Evolutionary conservation across 176 grass and related monocot genomes (phyloP), one percentile per base, ranked within the genome.

Genomic region (Coix lacrymajobi): DNA sequence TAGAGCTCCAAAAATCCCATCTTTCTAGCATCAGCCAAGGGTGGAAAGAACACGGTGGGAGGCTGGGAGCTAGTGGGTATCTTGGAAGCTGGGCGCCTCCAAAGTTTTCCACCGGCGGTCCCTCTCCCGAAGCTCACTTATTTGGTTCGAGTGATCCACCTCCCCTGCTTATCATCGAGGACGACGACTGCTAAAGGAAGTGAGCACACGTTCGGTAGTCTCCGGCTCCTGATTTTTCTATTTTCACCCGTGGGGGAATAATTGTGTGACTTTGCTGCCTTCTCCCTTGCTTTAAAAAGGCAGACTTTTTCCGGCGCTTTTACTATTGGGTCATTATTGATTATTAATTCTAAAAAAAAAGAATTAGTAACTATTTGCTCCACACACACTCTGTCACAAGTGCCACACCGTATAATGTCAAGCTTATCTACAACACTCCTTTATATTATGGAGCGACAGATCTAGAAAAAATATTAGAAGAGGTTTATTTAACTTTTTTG

Each of bases 71-170:
- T 49, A 67, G 79, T 75, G 68, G 48, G 88, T 73, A 79, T 79
- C 79, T 73, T 41, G 79, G 84, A 89, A 65, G 65, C n/a, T 67
- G 73, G 79, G 71, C 46, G 37, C 46, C 68, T 41, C 68, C 75
- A 8, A 75, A 28, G 22, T 48, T 83, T 75, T 86, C 68, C 78
- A 15, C 61, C 24, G 58, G 13, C 25, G 16, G 79, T 71, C 79
- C 49, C 79, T 72, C 79, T 73, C 66, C 36, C 10, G 77, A 79
- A 28, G 76, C 71, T 88, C 79, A 64, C 73, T 78, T 78, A 69
- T 77, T 70, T 61, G 62, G 63, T 62, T 36, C 36, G 69, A 86
- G 44, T 80, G 68, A 51, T 79, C 58, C 57, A 71, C 79, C 83
- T 44, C 56, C 44, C 37, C 56, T 45, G 57, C 66, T 60, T 79